Evolutionary conservation across 148 eudicot genomes (phyloP).

Genomic region (Arbutus unedo): DNA sequence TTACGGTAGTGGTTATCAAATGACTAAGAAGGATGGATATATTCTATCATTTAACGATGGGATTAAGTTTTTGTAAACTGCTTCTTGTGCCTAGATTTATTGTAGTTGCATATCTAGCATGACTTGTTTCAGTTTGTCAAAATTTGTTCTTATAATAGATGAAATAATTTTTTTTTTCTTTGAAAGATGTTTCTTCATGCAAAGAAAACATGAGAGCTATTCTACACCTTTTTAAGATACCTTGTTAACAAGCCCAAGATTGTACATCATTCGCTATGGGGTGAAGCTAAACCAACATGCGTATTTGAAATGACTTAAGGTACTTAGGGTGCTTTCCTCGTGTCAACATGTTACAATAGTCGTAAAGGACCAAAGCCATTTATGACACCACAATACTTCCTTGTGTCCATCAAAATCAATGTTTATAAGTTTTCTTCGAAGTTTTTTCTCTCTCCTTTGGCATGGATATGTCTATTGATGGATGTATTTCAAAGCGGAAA

Average conservation of each 20-base stretch:
- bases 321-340: neutral
- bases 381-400: neutral
- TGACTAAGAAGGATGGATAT: neutral
- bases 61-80: neutral
- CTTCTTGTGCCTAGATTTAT: neutral
- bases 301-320: neutral
- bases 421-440: neutral
- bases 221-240: neutral
- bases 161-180: neutral
- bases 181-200: neutral
- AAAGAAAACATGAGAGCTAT: neutral
- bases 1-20: neutral
- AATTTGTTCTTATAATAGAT: neutral
- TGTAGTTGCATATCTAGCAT: neutral
- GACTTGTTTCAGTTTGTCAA: neutral
- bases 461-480: neutral
- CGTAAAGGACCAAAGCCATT: neutral
- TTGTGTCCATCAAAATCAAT: neutral
- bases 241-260: neutral
- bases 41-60: neutral
- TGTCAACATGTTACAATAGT: neutral
- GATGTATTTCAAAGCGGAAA: neutral
- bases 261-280: neutral
- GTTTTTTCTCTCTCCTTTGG: neutral
- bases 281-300: neutral